Base-by-base conservation (phyloP, 2,329 filamentous ascomycete genomes). In the Coniochaeta pulveracea region DNA sequence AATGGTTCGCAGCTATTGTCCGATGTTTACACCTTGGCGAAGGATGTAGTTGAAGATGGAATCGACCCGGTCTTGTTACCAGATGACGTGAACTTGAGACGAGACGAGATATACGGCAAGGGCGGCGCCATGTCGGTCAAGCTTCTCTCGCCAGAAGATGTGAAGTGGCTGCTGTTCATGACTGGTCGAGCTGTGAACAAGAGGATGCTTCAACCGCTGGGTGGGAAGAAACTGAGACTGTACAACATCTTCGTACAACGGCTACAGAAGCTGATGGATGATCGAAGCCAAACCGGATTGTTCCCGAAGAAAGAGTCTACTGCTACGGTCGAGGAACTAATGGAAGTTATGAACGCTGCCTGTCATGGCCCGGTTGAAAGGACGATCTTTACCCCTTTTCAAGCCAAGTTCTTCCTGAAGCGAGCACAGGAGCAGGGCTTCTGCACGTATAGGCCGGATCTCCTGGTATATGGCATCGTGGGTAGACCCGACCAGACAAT, bases 131-230 rank as follows among this genome's bases (percentile, higher is more conserved):
- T n/a, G 9, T 31, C 31, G 10, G 32, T 27, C 6, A 36, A 41
- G 6, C 36, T 36, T 2, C 19, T 55, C 10, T 40, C 42, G 26
- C 39, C 43, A 19, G 37, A 44, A 6, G 56, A 58, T 21, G 35
- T 54, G n/a, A 34, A 43, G 14, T 57, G 54, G 52, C 40, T 60
- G 23, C 40, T 44, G 32, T 52, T 52, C 6, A 36, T 58, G 14
- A 45, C 48, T 14, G 45, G 42, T 12, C 41, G 44, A 17, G 47
- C 46, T 19, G 46, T 47, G 34, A 52, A 47, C 25, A 34, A 37
- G 15, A 33, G 23, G n/a, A 47, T 50, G 40, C 33, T 44, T 16
- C 19, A 27, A 26, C 35, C 38, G 11, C 30, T 43, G 33, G 34
- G 38, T 7, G 10, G 39, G 17, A 41, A 45, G 8, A 45, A 47